Evolutionary conservation across 108 stramenopile genomes (phyloP).

Genomic region (Nitzschia sp.): DNA sequence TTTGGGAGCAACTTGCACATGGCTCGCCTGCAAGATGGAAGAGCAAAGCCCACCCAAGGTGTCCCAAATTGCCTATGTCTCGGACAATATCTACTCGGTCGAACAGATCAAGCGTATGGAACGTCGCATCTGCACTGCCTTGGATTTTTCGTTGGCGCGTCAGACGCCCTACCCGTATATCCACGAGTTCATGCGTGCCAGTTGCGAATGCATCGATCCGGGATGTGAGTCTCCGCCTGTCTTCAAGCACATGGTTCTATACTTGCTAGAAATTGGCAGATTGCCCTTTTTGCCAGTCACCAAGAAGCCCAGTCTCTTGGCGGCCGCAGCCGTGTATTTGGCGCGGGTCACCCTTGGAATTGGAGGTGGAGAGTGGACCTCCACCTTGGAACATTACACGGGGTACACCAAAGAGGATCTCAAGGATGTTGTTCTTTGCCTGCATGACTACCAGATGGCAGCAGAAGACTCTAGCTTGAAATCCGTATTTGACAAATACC

Average conservation of each 20-base stretch:
- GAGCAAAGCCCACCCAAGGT: conserved; percentile 52
- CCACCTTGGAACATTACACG: conserved; percentile 68
- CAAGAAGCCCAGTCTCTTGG: conserved; percentile 56
- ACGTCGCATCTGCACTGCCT: conserved; percentile 54
- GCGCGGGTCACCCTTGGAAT: conserved; percentile 74
- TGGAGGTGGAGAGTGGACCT: conserved; percentile 49
- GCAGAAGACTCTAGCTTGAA: conserved; percentile 48
- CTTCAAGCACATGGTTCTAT: conserved; percentile 60
- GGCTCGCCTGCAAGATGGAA: conserved; percentile 81
- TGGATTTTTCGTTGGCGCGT: conserved; percentile 51
- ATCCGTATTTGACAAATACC: conserved; percentile 57
- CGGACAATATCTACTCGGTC: conserved; percentile 62
- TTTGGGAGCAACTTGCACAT: conserved; percentile 72
- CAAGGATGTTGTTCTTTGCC: conserved; percentile 44
- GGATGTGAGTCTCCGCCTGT: conserved; percentile 20
- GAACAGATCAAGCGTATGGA: conserved; percentile 74
- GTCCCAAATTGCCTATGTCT: conserved; percentile 73
- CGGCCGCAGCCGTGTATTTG: conserved; percentile 82
- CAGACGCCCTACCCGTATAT: conserved; percentile 63
- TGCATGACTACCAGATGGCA: conserved; percentile 53
- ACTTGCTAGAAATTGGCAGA: conserved; percentile 74
- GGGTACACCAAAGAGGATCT: conserved; percentile 59
- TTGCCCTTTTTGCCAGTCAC: conserved; percentile 61
- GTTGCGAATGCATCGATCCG: conserved; percentile 39
- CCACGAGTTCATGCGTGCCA: conserved; percentile 66